Evolutionary conservation across 2,329 filamentous ascomycete species (phyloP).

Genomic region (Neopestalotiopsis sp.): DNA sequence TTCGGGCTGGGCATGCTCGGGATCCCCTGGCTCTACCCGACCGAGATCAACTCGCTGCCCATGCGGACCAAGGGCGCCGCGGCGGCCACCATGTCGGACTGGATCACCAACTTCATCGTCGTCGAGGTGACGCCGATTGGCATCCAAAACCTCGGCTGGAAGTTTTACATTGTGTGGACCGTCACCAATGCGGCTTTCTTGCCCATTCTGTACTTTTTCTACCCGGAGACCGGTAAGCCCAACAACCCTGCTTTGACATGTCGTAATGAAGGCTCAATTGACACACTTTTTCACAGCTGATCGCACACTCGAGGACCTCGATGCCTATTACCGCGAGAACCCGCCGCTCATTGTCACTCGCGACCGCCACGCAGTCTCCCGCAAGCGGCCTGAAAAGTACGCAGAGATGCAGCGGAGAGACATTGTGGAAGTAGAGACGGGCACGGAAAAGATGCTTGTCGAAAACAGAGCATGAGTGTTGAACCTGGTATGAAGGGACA

Average conservation of each 20-base stretch:
- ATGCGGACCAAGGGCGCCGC: constrained; percentile 46
- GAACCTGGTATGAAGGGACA: not conserved
- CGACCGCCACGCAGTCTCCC: not conserved
- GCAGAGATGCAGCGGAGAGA: constrained; percentile 7
- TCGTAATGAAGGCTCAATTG: not conserved
- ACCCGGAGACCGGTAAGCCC: constrained; percentile 40
- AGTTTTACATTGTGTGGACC: constrained; percentile 56
- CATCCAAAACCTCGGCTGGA: constrained; percentile 48
- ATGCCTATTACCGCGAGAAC: constrained; percentile 5
- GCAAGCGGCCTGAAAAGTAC: constrained; percentile 1
- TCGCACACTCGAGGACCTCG: constrained; percentile 26
- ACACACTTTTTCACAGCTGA: constrained; percentile 24
- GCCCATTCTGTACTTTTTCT: constrained; percentile 50
- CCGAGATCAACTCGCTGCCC: constrained; percentile 45
- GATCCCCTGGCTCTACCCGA: constrained; percentile 47
- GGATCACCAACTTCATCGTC: constrained; percentile 39
- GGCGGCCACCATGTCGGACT: constrained; percentile 40
- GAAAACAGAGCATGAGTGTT: not conserved
- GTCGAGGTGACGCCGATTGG: constrained; percentile 36
- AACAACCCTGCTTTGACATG: not conserved
- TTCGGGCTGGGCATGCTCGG: constrained; percentile 40
- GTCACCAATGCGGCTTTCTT: constrained; percentile 47
- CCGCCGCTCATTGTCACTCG: not conserved
- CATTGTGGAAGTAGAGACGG: not conserved
- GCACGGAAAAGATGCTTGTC: not conserved